Evolutionary conservation across 2,329 filamentous ascomycete species (phyloP).

Genomic region (Aspergillus sp.): DNA sequence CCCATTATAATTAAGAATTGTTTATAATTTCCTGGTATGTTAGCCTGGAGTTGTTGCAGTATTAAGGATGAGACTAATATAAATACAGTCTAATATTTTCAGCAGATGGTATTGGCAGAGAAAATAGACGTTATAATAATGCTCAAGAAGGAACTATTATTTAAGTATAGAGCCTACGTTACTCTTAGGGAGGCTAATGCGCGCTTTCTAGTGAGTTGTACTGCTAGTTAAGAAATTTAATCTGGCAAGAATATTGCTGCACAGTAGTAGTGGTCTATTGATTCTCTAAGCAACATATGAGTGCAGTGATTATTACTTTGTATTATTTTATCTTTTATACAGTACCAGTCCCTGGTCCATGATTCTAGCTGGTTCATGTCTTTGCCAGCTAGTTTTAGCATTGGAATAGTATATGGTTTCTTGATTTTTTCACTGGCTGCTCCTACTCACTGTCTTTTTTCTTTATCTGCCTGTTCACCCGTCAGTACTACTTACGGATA

Average conservation of each 20-base stretch:
- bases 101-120: background rate
- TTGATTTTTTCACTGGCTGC: background rate
- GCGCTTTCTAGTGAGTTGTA: background rate
- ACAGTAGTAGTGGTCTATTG: background rate
- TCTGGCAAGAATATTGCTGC: background rate
- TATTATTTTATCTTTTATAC: background rate
- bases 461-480: background rate
- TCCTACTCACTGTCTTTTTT: background rate
- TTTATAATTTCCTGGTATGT: background rate
- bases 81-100: background rate
- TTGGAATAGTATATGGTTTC: background rate
- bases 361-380: background rate
- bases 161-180: background rate
- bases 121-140: background rate
- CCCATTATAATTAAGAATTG: background rate
- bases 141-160: background rate
- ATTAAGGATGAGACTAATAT: background rate
- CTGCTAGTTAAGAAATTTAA: background rate
- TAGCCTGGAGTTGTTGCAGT: background rate
- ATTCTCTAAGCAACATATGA: background rate
- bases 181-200: background rate
- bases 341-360: background rate
- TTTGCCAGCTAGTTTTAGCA: background rate
- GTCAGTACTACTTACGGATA: background rate
- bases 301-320: background rate